Base-by-base conservation (phyloP, 305 asterid genomes). In the Plantago coronopus region DNA sequence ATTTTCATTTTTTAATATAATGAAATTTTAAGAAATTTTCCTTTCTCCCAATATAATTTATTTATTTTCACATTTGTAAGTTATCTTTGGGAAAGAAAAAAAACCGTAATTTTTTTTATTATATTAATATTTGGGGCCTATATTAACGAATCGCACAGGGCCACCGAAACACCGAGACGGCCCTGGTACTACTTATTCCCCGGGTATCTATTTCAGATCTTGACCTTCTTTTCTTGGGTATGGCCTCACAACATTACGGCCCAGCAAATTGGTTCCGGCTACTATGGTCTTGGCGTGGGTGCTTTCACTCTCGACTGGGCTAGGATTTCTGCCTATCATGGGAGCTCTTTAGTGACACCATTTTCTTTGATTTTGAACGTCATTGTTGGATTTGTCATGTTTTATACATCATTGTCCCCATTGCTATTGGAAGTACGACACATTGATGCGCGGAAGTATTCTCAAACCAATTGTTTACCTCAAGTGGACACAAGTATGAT, bases 281-380 rank as follows among this genome's bases (percentile, higher is more conserved):
- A 93, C 78, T 94, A 87, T 31, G 98, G 98, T 2, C 94, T 93
- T 12, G 98, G 98, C 2, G 59, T 93, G 69, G 98, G 98, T 8
- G 97, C 97, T 21, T 86, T 93, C 77, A 93, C 97, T 29, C 91
- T 93, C 1, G 98, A 93, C 65, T 93, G 98, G 98, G 98, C 98
- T 0, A 97, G 98, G 7, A 93, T 93, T 65, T 82, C 96, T 0
- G 98, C 98, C 48, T 93, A 93, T 57, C 98, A 93, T 48, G 97
- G 98, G 61, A 93, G 98, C 78, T 97, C 98, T 1, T 70, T 93
- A 50, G 97, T 93, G 48, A 31, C 98, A 44, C 98, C 98, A 0
- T 93, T 91, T 74, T 76, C 81, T 48, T 84, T 97, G 2, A 86
- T 93, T 62, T 79, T 93, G 6, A 93, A 93, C 57, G 87, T 93